Evolutionary conservation across 1,284 basidiomycete species (phyloP).

Genomic region (Cryptococcus amylolentus): DNA sequence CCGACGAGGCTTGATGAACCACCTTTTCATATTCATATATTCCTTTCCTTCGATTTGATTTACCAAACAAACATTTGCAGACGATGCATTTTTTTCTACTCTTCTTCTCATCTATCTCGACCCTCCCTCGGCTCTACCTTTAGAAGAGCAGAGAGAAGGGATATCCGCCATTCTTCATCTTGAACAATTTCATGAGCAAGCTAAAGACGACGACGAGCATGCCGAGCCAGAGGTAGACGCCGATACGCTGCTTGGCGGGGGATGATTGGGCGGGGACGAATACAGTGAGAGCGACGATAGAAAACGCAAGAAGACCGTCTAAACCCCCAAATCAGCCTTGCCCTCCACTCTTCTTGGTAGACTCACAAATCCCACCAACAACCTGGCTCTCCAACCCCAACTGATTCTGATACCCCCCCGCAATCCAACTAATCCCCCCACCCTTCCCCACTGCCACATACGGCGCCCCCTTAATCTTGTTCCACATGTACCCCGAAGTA

Average conservation of each 20-base stretch:
- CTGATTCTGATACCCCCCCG: slow-evolving; percentile 83
- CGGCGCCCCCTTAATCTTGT: slow-evolving; percentile 80
- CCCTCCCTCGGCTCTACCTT: not conserved
- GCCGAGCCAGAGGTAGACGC: slow-evolving; percentile 83
- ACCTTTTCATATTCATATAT: not conserved
- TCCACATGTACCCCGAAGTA: slow-evolving; percentile 95
- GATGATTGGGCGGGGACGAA: slow-evolving; percentile 77
- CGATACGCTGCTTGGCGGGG: slow-evolving; percentile 70
- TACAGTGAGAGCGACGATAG: slow-evolving; percentile 77
- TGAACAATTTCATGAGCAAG: slow-evolving; percentile 82
- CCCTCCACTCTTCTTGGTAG: not conserved
- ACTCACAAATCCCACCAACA: slow-evolving; percentile 78
- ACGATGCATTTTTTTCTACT: slow-evolving; percentile 2
- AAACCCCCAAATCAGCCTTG: not conserved
- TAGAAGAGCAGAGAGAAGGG: slow-evolving; percentile 35
- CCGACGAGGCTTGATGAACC: slow-evolving; percentile 48
- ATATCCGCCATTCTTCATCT: slow-evolving; percentile 73
- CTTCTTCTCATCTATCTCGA: not conserved
- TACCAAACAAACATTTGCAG: not conserved
- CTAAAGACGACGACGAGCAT: slow-evolving; percentile 84
- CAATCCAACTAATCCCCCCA: slow-evolving; percentile 71
- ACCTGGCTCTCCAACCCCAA: slow-evolving; percentile 90
- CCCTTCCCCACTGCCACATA: slow-evolving; percentile 56
- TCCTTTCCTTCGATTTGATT: not conserved
- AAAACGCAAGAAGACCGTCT: slow-evolving; percentile 80